Base-by-base conservation (phyloP, 2,329 filamentous ascomycete species). In the Fusarium penzigii region DNA sequence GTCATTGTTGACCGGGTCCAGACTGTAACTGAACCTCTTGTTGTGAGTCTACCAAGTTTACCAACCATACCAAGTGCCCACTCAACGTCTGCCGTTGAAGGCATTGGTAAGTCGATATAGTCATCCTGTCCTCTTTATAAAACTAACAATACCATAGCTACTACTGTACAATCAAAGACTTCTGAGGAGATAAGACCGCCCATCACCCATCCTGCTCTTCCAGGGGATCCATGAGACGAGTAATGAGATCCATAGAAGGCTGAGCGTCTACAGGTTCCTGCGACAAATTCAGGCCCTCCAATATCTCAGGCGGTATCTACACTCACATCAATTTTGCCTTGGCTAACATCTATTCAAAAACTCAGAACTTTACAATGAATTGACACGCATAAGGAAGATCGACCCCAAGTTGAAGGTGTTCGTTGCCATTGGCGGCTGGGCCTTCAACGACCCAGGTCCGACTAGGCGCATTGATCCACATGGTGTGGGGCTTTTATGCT, bases 21-120 rank as follows among this genome's bases (percentile, higher is more conserved):
- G 46, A 56, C 29, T 59, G 29, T 52, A 36, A 57, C 49, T 36
- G 6, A 41, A 16, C 6, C 14, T 41, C 8, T 16, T 20, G 25
- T 17, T 41, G 7, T 44, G 7, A 36, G 5, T 14, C 17, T 34
- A 11, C 43, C 9, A 20, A 68, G 46, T 69, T 59, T 53, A 59
- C 61, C 29, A 49, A 53, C 29, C 43, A 53, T 5, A 39, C 48
- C 14, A 57, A 55, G 11, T 74, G 72, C 50, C 71, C 71, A 2
- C 63, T 74, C 17, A 72, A 74, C 48, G 71, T 73, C 10, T 75
- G 72, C 57, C 73, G 72, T 56, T 61, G 56, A 42, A 42, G 64
- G 25, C 64, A 45, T 39, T 68, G 71, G 48, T 46, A 38, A 39
- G 44, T 39, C 3, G 17, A 14, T 25, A 25, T 39, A 39, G 17